These are phyloP conservation scores for Adansonia gregorii DNA, from an alignment of 441 rosid genomes.

Conservation along the genomic window DNA sequence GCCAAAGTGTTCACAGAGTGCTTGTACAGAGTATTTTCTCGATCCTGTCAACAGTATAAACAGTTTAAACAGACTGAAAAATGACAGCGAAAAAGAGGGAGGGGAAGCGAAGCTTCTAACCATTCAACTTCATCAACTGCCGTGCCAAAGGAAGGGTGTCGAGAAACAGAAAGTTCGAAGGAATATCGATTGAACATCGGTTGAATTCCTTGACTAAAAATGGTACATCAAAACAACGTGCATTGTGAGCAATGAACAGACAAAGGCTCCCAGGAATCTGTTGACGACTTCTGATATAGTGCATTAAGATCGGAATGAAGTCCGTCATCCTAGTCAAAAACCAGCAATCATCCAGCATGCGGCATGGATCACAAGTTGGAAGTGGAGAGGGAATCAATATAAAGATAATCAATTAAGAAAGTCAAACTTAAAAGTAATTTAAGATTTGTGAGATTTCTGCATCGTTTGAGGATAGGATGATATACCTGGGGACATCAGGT, in stretches of 20 bases:
- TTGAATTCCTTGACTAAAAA: constrained; percentile 37
- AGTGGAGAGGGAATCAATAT: neutral
- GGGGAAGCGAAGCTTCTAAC: constrained; percentile 20
- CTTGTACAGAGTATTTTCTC: constrained; percentile 26
- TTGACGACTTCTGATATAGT: constrained; percentile 32
- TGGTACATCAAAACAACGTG: constrained; percentile 40
- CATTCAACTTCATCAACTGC: constrained; percentile 37
- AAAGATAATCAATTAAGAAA: neutral
- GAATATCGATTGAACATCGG: constrained; percentile 34
- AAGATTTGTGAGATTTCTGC: neutral
- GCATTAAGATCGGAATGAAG: constrained; percentile 35
- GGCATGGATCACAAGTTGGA: neutral
- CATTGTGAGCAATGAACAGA: constrained; percentile 41
- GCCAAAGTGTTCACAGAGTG: constrained; percentile 28
- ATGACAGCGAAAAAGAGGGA: neutral
- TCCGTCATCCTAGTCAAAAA: constrained; percentile 39
- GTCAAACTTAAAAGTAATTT: neutral
- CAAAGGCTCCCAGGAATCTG: constrained; percentile 29
- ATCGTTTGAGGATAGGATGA: neutral
- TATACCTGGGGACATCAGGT: constrained; percentile 36
- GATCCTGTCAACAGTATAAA: constrained; percentile 27
- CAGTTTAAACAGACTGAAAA: neutral
- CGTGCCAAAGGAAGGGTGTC: constrained; percentile 39
- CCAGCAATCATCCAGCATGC: neutral
- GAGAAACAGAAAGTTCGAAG: constrained; percentile 33